Conservation (phyloP, 441 rosid genomes). For the Metrosideros polymorpha region DNA sequence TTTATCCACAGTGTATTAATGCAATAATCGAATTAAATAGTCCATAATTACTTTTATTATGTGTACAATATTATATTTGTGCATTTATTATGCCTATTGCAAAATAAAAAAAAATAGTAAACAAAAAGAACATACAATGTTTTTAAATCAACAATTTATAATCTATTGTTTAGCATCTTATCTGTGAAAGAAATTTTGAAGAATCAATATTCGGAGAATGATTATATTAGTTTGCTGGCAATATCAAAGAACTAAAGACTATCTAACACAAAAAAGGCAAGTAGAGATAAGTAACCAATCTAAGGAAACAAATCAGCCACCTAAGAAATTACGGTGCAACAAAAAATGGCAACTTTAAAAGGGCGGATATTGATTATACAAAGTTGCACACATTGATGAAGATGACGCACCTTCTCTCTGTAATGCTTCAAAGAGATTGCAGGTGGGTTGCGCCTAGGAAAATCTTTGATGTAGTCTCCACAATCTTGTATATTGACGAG, state of each 20-base stretch:
- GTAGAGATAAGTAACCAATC: background rate
- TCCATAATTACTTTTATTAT: background rate
- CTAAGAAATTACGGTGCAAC: background rate
- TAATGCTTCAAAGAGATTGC: background rate
- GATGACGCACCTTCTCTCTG: background rate
- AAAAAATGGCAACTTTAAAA: background rate
- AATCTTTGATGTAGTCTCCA: background rate
- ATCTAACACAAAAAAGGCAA: background rate
- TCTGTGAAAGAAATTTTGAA: background rate
- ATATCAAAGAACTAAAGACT: background rate
- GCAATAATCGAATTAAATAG: background rate
- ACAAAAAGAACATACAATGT: background rate
- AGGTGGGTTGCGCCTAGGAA: too few relatives aligned
- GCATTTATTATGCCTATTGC: background rate
- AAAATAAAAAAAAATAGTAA: background rate
- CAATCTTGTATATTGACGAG: fast-evolving
- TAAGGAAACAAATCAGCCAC: background rate
- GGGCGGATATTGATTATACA: too few relatives aligned
- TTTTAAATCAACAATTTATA: background rate
- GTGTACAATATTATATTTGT: fast-evolving
- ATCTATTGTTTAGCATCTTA: background rate
- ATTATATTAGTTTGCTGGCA: background rate
- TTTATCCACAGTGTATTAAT: fast-evolving
- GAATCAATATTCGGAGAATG: background rate
- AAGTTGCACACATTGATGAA: background rate